A percentile compares a stretch with the other conserved stretches of the same genome.
Conservation (phyloP, 768 basidiomycete species). For the Termitomyces heimii region DNA sequence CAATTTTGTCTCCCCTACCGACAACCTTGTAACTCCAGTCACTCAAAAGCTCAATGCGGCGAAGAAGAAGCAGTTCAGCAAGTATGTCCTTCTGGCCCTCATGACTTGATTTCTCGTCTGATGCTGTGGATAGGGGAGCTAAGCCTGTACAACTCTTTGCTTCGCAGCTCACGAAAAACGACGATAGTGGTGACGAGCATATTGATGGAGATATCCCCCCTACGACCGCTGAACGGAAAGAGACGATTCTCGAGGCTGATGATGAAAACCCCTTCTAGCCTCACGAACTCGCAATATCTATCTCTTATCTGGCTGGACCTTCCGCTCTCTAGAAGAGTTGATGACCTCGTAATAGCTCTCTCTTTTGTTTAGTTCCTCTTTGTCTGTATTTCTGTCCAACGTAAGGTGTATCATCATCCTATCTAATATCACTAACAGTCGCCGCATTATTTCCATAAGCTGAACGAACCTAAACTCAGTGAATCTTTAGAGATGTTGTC, state of each 20-base stretch:
- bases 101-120: conserved; percentile 3
- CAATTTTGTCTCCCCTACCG: conserved; percentile 87
- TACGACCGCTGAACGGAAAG: conserved; percentile 20
- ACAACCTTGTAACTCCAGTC: conserved; percentile 90
- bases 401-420: conserved; percentile 13
- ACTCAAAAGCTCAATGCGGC: conserved; percentile 88
- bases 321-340: conserved; percentile 14
- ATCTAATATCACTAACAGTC: background rate
- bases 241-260: conserved; percentile 35
- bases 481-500: background rate
- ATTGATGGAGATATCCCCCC: conserved; percentile 18
- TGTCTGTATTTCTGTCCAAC: conserved; percentile 16
- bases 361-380: conserved; percentile 9
- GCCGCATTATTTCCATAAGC: background rate
- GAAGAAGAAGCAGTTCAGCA: conserved; percentile 90
- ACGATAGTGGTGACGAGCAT: conserved; percentile 34
- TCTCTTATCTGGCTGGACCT: conserved; percentile 16
- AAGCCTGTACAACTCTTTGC: conserved; percentile 62
- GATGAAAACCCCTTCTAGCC: conserved; percentile 72
- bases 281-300: conserved; percentile 5
- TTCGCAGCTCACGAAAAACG: conserved; percentile 30
- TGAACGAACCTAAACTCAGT: background rate
- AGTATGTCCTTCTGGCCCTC: conserved; percentile 43
- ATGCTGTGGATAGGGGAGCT: conserved; percentile 35
- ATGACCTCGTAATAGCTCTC: conserved; percentile 10